Conservation (phyloP, 208 protist genomes). For the Wallacemonas sp. region DNA sequence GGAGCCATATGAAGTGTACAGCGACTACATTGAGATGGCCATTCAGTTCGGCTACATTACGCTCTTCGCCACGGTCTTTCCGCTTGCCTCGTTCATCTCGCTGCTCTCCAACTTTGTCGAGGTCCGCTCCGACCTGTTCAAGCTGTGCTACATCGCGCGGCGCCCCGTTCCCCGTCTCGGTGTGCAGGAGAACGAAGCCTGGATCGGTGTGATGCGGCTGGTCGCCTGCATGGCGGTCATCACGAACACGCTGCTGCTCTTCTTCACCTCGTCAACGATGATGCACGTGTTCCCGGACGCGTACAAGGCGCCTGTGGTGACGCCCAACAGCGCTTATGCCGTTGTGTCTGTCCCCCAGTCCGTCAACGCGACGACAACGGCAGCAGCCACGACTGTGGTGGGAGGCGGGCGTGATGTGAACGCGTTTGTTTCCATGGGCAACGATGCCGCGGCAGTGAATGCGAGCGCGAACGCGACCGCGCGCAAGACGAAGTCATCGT, state of each 20-base stretch:
- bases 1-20: constrained; percentile 60
- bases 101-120: constrained; percentile 75
- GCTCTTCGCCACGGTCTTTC: constrained; percentile 71
- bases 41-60: constrained; percentile 79
- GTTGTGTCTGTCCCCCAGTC: constrained; percentile 5
- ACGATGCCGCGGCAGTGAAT: not conserved
- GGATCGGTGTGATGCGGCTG: constrained; percentile 47
- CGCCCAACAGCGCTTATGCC: constrained; percentile 21
- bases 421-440: constrained; percentile 1
- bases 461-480: not conserved
- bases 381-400: not conserved
- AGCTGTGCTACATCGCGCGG: constrained; percentile 57
- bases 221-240: constrained; percentile 41
- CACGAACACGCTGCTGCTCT: constrained; percentile 59
- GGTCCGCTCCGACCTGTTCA: constrained; percentile 64
- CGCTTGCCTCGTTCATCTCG: constrained; percentile 51
- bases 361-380: not conserved
- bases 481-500: not conserved
- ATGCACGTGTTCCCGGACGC: constrained; percentile 27
- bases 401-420: not conserved
- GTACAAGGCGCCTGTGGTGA: constrained; percentile 21
- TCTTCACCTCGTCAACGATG: constrained; percentile 39
- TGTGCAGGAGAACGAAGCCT: constrained; percentile 36
- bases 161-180: constrained; percentile 53
- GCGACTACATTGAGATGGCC: constrained; percentile 78